Percentiles rank a stretch among this genome's conserved stretches.
These are phyloP conservation scores for Metschnikowia aberdeeniae DNA, from an alignment of 805 yeast genomes.

Conservation along the genomic window DNA sequence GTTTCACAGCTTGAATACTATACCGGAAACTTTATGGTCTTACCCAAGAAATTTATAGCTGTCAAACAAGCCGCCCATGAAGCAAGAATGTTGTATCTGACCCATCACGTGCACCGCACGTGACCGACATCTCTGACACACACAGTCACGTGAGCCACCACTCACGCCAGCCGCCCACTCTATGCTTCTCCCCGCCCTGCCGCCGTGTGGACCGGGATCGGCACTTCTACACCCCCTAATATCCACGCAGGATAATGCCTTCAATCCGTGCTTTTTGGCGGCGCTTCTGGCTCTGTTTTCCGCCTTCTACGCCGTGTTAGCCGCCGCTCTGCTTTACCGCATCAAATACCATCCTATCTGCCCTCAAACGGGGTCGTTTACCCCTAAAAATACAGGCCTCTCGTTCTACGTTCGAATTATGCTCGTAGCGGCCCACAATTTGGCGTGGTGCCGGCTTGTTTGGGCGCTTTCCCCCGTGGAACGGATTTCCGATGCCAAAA, in stretches of 20 bases:
- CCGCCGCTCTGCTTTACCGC: constrained; percentile 1
- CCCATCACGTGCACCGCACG: neutral
- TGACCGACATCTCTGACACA: neutral
- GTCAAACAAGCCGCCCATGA: neutral
- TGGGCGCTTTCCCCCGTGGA: constrained; percentile 20
- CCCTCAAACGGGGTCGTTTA: constrained; percentile 16
- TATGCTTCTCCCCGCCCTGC: constrained; percentile 11
- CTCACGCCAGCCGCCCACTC: neutral
- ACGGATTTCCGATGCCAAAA: constrained; percentile 21
- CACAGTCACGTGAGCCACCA: neutral
- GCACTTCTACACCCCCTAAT: constrained; percentile 21
- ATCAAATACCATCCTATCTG: neutral
- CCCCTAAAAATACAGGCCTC: constrained; percentile 25
- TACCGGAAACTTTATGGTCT: too few relatives aligned
- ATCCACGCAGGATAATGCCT: constrained; percentile 27
- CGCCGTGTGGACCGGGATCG: constrained; percentile 16
- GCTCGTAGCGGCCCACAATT: constrained; percentile 18
- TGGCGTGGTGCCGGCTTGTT: constrained; percentile 11
- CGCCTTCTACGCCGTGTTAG: constrained; percentile 4
- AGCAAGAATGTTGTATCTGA: neutral
- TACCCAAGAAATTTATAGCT: neutral
- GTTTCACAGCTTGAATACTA: too few relatives aligned
- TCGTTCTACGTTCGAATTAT: constrained; percentile 20
- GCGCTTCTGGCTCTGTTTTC: constrained; percentile 12
- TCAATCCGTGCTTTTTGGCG: constrained; percentile 32